Base-by-base conservation (phyloP, 192 early-diverging fungal genomes). In the Paraglomus brasilianum region DNA sequence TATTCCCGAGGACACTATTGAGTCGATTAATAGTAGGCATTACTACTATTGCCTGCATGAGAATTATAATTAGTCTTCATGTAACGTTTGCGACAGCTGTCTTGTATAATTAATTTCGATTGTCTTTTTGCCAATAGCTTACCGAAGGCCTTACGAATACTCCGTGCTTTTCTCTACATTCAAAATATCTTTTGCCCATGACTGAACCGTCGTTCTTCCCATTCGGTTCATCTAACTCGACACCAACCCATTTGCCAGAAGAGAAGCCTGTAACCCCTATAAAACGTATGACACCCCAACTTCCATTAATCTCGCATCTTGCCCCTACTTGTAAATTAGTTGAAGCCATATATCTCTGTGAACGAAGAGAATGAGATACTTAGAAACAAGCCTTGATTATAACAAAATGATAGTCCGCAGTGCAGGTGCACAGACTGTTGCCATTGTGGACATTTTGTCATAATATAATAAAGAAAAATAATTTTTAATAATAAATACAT, bases 211-310 rank as follows among this genome's bases (percentile, higher is more conserved):
- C 81, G 74, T 94, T 94, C 63, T 94, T 94, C 36, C 92, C 92
- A 21, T 62, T 53, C 0, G 85, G 78, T 15, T 80, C 70, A 73
- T 93, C 92, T 0, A 97, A 82, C 71, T 95, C 96, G 7, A 98
- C 78, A 39, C 96, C 96, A 44, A 95, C 82, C 95, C 95, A 98
- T 69, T 81, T 77, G 15, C 96, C 96, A 0, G 89, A 57, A 14
- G 89, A 85, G 75, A 98, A 98, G 5, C 80, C 77, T 0, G 96
- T 98, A 2, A 75, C 59, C 5, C 95, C 96, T 21, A 84, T 80
- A 78, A 86, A 97, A n/a, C 92, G 86, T 43, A 98, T 86, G 81
- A 55, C 47, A 48, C 17, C 63, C 13, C 13, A 8, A 8, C 50
- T 49, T 14, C 63, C 47, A 19, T 17, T 11, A 30, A 66, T 66